phyloP scores from a whole-genome alignment of 202 grass and related monocot genomes.

The Zoysia matrella region DNA sequence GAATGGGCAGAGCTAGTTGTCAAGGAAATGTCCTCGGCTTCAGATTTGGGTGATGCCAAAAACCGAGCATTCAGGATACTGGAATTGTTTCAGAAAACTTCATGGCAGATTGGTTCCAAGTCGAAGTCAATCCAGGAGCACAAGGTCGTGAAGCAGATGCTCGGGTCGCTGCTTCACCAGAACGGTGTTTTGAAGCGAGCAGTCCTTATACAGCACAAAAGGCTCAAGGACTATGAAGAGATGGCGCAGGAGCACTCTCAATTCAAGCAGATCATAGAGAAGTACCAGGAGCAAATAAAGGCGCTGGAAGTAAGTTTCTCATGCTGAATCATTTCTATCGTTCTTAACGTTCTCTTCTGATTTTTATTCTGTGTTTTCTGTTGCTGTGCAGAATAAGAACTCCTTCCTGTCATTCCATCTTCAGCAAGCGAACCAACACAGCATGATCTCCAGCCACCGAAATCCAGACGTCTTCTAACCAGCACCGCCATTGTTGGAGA shows the following conservation, averaged over 20 bases:
- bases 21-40: conserved; percentile 52
- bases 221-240: conserved; percentile 57
- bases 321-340: background rate
- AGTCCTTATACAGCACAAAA: conserved; percentile 61
- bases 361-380: background rate
- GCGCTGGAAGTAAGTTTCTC: conserved; percentile 46
- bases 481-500: background rate
- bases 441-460: conserved; percentile 23
- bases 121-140: conserved; percentile 50
- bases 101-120: background rate
- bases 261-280: conserved; percentile 40
- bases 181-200: conserved; percentile 66
- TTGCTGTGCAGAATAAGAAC: conserved; percentile 55
- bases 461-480: conserved; percentile 63
- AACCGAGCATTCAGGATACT: conserved; percentile 52
- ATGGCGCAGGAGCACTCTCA: conserved; percentile 50
- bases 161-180: conserved; percentile 56
- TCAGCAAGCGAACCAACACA: conserved; percentile 19
- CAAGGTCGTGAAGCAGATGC: conserved; percentile 68
- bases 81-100: conserved; percentile 48
- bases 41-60: conserved; percentile 56
- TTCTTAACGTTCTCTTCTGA: background rate
- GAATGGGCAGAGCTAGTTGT: conserved; percentile 61
- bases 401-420: conserved; percentile 53
- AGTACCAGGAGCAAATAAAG: conserved; percentile 63